Percentiles rank a stretch among this genome's conserved stretches.
phyloP scores from a whole-genome alignment of 441 rosid species.

The Gossypium davidsonii region DNA sequence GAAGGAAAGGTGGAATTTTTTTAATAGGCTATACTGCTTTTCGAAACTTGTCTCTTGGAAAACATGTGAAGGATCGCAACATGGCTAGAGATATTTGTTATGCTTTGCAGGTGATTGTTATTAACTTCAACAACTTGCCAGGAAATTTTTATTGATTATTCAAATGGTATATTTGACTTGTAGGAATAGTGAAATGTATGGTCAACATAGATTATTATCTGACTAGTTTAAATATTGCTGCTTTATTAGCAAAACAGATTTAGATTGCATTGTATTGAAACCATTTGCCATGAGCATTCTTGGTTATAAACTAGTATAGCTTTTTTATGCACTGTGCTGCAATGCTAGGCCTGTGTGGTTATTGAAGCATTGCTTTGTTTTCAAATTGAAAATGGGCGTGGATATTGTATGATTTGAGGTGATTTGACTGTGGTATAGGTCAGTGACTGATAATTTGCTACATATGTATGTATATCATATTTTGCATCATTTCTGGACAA shows the following conservation, averaged over 20 bases:
- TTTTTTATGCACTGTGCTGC: neutral
- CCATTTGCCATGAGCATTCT: slow-evolving; percentile 7
- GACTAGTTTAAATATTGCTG: slow-evolving; percentile 2
- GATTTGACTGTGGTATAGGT: neutral
- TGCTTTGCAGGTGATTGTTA: slow-evolving; percentile 74
- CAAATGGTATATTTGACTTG: neutral
- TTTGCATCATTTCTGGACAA: slow-evolving; percentile 10
- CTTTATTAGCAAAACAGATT: neutral
- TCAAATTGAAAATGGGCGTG: neutral
- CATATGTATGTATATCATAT: neutral
- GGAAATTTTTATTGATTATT: neutral
- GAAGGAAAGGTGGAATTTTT: slow-evolving; percentile 89
- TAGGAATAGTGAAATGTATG: neutral
- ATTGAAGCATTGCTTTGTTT: neutral
- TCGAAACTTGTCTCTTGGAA: slow-evolving; percentile 89
- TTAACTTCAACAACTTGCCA: neutral
- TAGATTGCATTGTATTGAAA: neutral
- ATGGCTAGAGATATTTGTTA: slow-evolving; percentile 63
- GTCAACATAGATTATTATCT: neutral
- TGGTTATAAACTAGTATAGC: neutral
- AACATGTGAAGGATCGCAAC: slow-evolving; percentile 65
- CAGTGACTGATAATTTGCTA: neutral
- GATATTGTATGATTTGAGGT: neutral
- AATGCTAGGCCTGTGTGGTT: neutral
- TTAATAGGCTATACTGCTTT: slow-evolving; percentile 87